A percentile compares a stretch with the other conserved stretches of the same genome.
These are phyloP conservation scores for Erigeron canadensis DNA, from an alignment of 129 eudicot species.

Conservation along the genomic window DNA sequence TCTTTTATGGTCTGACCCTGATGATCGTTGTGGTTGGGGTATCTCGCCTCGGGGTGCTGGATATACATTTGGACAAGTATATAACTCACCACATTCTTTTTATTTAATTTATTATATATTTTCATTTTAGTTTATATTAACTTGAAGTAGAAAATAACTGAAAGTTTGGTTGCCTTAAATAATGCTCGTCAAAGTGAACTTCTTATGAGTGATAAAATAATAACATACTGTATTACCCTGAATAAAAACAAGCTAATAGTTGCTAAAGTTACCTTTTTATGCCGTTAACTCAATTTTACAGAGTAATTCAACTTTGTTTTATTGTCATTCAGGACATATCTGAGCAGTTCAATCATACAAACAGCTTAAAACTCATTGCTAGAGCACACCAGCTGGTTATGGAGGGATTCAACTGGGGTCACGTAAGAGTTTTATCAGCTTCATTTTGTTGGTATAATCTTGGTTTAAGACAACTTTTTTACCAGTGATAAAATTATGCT, in stretches of 20 bases:
- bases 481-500: not conserved
- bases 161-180: not conserved
- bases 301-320: slow-evolving; percentile 1
- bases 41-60: slow-evolving; percentile 95
- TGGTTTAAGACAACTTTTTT: not conserved
- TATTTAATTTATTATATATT: not conserved
- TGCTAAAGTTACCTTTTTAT: not conserved
- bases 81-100: slow-evolving; percentile 2
- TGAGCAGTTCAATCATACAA: slow-evolving; percentile 90
- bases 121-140: not conserved
- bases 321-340: slow-evolving; percentile 69
- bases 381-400: slow-evolving; percentile 97
- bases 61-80: slow-evolving; percentile 91
- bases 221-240: no score
- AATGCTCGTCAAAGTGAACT: no score
- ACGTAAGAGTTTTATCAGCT: slow-evolving; percentile 40
- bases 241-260: no score
- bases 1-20: slow-evolving; percentile 93
- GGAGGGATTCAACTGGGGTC: slow-evolving; percentile 98
- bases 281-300: not conserved
- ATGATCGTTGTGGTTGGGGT: slow-evolving; percentile 97
- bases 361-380: slow-evolving; percentile 81
- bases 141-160: not conserved
- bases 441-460: not conserved
- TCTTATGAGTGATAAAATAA: not conserved